These are phyloP conservation scores for Stephania cephalantha DNA, from an alignment of 164 flowering plant genomes.

Conservation along the genomic window DNA sequence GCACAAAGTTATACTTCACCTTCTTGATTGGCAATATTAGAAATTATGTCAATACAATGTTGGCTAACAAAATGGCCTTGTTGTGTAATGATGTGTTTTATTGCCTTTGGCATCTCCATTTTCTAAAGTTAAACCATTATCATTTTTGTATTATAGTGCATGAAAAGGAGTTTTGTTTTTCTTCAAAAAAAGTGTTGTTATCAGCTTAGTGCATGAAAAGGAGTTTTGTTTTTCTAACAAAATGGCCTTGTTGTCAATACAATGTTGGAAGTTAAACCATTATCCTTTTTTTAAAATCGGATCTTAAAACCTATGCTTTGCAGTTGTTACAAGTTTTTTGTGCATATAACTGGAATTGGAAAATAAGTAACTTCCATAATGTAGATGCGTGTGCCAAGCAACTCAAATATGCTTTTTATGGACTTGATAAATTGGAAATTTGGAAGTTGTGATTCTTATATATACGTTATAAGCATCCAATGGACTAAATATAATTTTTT, in stretches of 20 bases:
- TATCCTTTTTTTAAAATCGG: too few relatives aligned
- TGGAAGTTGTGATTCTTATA: neutral
- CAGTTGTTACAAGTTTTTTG: too few relatives aligned
- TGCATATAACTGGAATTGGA: neutral
- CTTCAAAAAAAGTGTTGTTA: neutral
- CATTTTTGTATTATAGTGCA: neutral
- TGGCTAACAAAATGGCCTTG: neutral
- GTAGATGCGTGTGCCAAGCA: neutral
- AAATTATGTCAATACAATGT: neutral
- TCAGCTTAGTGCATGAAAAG: neutral
- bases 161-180: neutral
- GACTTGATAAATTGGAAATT: neutral
- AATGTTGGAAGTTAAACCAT: too few relatives aligned
- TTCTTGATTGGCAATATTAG: neutral
- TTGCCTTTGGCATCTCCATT: too few relatives aligned
- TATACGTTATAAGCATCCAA: neutral
- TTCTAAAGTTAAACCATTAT: neutral
- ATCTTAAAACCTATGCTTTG: too few relatives aligned
- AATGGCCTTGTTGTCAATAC: too few relatives aligned
- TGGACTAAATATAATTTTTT: too few relatives aligned
- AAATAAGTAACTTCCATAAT: neutral
- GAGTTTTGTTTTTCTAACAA: too few relatives aligned
- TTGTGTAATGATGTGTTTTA: neutral
- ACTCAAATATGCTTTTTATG: neutral
- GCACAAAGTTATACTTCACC: neutral